Conservation (phyloP, 2,329 filamentous ascomycete genomes). For the Epichloe typhina region DNA sequence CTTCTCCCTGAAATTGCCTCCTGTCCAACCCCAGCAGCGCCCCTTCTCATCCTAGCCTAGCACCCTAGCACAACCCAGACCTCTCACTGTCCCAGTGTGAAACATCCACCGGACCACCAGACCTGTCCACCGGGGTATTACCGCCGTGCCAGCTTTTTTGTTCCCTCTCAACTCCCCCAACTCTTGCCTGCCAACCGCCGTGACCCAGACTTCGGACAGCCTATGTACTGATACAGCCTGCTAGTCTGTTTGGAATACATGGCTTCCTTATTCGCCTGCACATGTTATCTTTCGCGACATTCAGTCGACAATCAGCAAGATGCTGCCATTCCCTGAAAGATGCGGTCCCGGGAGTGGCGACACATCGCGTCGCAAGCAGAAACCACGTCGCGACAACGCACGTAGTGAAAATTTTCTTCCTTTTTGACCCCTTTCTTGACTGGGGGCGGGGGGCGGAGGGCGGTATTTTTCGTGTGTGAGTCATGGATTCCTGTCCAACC, state of each 20-base stretch:
- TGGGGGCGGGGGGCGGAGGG: not conserved
- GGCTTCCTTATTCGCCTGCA: too few relatives aligned
- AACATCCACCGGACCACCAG: slow-evolving; percentile 4
- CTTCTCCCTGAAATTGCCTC: slow-evolving; percentile 13
- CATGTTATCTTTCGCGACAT: too few relatives aligned
- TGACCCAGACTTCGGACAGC: too few relatives aligned
- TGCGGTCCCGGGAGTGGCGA: slow-evolving; percentile 3
- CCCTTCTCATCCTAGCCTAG: slow-evolving; percentile 9
- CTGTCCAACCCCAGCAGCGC: slow-evolving; percentile 10
- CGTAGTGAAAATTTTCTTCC: slow-evolving; percentile 8
- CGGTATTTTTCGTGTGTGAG: slow-evolving; percentile 11
- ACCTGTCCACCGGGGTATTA: not conserved
- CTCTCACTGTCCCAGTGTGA: slow-evolving; percentile 6
- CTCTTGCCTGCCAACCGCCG: not conserved
- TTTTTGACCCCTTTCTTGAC: not conserved
- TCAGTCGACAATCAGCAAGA: too few relatives aligned
- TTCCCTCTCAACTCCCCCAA: not conserved
- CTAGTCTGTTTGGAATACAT: too few relatives aligned
- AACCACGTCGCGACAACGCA: slow-evolving; percentile 4
- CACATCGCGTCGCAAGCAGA: slow-evolving; percentile 7
- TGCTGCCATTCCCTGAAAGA: not conserved
- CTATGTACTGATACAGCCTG: too few relatives aligned
- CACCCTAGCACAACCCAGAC: slow-evolving; percentile 9
- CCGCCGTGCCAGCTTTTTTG: not conserved
- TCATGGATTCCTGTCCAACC: slow-evolving; percentile 16